These are phyloP conservation scores for Saturnispora hagleri DNA, from an alignment of 805 yeast genomes.

Conservation along the genomic window DNA sequence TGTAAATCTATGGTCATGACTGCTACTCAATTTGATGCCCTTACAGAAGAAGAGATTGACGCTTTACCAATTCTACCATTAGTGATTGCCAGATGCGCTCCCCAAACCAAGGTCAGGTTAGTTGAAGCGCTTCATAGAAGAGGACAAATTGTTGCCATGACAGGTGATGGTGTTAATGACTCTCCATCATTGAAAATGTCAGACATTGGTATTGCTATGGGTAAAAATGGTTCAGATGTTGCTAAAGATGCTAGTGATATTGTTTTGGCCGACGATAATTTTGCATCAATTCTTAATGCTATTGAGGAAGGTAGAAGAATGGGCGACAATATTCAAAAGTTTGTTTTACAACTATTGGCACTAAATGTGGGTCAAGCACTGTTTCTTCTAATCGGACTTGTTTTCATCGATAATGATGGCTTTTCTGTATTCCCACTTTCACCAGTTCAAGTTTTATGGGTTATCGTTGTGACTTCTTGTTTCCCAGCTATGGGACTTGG, in stretches of 20 bases:
- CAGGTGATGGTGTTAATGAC: constrained; percentile 79
- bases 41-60: constrained; percentile 55
- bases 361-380: constrained; percentile 67
- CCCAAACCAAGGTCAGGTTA: constrained; percentile 73
- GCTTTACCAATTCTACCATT: constrained; percentile 56
- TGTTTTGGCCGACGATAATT: constrained; percentile 67
- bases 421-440: constrained; percentile 75
- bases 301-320: constrained; percentile 75
- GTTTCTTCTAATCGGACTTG: constrained; percentile 62
- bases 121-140: constrained; percentile 66
- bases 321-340: constrained; percentile 71
- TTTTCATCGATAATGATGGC: constrained; percentile 51
- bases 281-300: constrained; percentile 65
- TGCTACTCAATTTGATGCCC: constrained; percentile 59
- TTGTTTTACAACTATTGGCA: constrained; percentile 63
- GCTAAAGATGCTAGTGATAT: constrained; percentile 81
- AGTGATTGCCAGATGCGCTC: constrained; percentile 78
- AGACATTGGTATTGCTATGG: constrained; percentile 82
- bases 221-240: constrained; percentile 71
- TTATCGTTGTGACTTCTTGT: constrained; percentile 68
- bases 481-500: constrained; percentile 84
- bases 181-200: constrained; percentile 70
- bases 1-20: constrained; percentile 66
- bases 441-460: constrained; percentile 76
- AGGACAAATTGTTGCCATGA: constrained; percentile 64